Conservation (phyloP, 306 rosid genomes). For the Echinosophora koreensis region DNA sequence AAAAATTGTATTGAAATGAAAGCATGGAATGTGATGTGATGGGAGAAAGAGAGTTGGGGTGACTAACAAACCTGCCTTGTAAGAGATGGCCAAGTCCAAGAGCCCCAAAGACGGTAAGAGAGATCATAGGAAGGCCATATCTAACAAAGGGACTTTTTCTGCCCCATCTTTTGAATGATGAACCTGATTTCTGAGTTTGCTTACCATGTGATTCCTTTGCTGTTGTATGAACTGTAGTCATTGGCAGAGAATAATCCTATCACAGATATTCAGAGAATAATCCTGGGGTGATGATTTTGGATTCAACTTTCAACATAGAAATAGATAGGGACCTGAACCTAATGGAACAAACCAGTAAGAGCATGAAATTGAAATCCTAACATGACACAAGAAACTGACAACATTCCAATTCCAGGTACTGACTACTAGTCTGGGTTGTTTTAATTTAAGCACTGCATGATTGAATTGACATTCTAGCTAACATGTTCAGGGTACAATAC, state of each 20-base stretch:
- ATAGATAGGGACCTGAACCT: neutral
- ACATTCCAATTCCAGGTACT: no score
- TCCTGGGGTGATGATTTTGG: neutral
- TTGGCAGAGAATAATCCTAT: neutral
- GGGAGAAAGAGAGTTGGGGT: neutral
- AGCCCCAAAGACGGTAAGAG: constrained; percentile 83
- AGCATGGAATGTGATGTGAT: neutral
- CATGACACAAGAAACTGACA: no score
- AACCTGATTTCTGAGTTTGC: constrained; percentile 46
- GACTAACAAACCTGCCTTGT: constrained; percentile 72
- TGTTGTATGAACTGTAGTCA: constrained; percentile 50
- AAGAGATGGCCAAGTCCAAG: constrained; percentile 88
- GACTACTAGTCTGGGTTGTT: no score
- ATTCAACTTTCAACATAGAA: neutral
- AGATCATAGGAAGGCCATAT: constrained; percentile 94
- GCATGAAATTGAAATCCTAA: no score
- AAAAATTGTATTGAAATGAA: constrained; percentile 8
- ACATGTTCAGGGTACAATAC: no score
- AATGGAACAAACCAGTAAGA: neutral
- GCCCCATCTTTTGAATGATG: constrained; percentile 78
- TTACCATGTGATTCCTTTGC: constrained; percentile 36
- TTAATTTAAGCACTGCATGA: no score
- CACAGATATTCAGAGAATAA: neutral
- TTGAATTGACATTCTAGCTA: no score
- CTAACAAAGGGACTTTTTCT: constrained; percentile 79